Evolutionary conservation across 768 basidiomycete genomes (phyloP).

Genomic region (Lactarius tabidus): DNA sequence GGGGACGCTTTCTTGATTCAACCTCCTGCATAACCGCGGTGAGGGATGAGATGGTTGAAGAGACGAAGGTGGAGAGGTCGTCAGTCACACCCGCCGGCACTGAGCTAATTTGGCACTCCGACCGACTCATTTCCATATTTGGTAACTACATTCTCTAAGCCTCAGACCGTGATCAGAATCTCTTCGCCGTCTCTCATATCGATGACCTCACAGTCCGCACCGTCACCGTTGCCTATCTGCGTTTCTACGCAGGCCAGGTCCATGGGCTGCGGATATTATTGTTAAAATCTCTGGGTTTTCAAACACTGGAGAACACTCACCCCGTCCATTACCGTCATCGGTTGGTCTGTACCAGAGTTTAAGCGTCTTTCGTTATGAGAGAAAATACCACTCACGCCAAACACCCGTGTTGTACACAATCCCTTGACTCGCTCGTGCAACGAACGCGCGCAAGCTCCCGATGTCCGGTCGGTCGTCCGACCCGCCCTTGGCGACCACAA

Average conservation of each 20-base stretch:
- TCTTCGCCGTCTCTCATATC: slow-evolving; percentile 45
- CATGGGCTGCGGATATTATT: slow-evolving; percentile 45
- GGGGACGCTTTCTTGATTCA: slow-evolving; percentile 27
- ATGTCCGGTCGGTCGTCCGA: slow-evolving; percentile 74
- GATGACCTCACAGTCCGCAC: slow-evolving; percentile 83
- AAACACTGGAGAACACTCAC: slow-evolving; percentile 36
- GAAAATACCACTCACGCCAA: slow-evolving; percentile 74
- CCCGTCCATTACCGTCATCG: slow-evolving; percentile 77
- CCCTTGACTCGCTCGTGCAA: slow-evolving; percentile 77
- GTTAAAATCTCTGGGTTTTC: slow-evolving; percentile 4
- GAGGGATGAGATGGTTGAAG: not conserved
- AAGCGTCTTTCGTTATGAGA: not conserved
- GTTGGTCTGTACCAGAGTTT: slow-evolving; percentile 62
- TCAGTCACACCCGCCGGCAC: not conserved
- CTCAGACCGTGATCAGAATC: slow-evolving; percentile 1
- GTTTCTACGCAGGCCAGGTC: slow-evolving; percentile 91
- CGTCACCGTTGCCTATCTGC: slow-evolving; percentile 78
- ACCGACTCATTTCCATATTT: not conserved
- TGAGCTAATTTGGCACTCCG: slow-evolving; percentile 19
- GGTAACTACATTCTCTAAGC: not conserved
- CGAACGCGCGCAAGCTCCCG: slow-evolving; percentile 71
- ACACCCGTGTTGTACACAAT: slow-evolving; percentile 77
- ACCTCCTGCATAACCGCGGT: slow-evolving; percentile 20
- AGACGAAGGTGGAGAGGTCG: not conserved
- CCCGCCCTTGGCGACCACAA: slow-evolving; percentile 82